Evolutionary conservation across 805 yeast genomes (phyloP).

Genomic region (Wickerhamomyces pijperi): DNA sequence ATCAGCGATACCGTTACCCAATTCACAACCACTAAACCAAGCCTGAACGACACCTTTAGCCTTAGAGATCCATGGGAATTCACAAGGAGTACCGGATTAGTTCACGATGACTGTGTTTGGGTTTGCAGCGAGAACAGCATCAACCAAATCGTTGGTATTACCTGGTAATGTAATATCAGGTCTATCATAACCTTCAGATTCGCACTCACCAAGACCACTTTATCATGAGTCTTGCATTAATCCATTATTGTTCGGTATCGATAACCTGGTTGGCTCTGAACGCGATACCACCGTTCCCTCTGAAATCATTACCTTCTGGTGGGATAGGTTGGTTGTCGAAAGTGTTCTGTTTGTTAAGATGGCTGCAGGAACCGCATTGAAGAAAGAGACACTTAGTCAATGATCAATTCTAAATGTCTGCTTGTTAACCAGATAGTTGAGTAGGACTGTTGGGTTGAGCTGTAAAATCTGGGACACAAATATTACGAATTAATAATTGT

Average conservation of each 20-base stretch:
- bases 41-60: slow-evolving; percentile 39
- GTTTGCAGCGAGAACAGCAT: slow-evolving; percentile 35
- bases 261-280: slow-evolving; percentile 23
- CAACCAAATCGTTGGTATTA: slow-evolving; percentile 33
- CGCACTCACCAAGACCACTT: slow-evolving; percentile 48
- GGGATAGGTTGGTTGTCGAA: too few species aligned
- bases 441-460: too few species aligned
- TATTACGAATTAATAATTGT: too few species aligned
- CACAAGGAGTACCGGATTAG: slow-evolving; percentile 55
- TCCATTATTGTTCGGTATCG: slow-evolving; percentile 24
- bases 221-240: slow-evolving; percentile 37
- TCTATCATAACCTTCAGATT: slow-evolving; percentile 52
- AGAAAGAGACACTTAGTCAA: too few species aligned
- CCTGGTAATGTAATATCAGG: slow-evolving; percentile 40
- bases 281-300: slow-evolving; percentile 25
- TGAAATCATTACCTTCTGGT: slow-evolving; percentile 13
- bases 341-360: too few species aligned
- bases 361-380: too few species aligned
- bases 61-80: slow-evolving; percentile 39
- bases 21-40: slow-evolving; percentile 50
- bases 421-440: too few species aligned
- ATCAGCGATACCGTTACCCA: slow-evolving; percentile 51
- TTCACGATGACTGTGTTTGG: slow-evolving; percentile 42
- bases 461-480: too few species aligned
- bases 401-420: too few species aligned